Evolutionary conservation across 192 early-diverging fungal genomes (phyloP).

Genomic region (Cetraspora pellucida): DNA sequence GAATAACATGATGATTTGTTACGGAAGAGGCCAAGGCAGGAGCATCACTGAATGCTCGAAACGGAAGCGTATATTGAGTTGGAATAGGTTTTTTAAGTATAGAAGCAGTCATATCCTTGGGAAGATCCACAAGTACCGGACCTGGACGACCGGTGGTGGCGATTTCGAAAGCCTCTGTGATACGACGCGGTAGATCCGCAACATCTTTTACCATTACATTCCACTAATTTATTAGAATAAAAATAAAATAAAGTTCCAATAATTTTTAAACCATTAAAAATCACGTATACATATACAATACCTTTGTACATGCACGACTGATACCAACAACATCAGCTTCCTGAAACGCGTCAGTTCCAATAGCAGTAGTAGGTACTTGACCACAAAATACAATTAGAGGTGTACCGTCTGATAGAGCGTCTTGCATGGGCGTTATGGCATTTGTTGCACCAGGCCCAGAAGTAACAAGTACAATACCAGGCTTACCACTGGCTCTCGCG

Average conservation of each 20-base stretch:
- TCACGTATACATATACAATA: not conserved
- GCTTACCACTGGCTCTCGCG: slow-evolving; percentile 85
- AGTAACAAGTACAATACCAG: slow-evolving; percentile 79
- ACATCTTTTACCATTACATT: slow-evolving; percentile 98
- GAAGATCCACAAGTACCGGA: slow-evolving; percentile 96
- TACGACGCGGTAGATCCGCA: slow-evolving; percentile 92
- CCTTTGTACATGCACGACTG: slow-evolving; percentile 91
- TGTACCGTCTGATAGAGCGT: slow-evolving; percentile 91
- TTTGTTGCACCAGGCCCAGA: slow-evolving; percentile 98
- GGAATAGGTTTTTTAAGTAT: slow-evolving; percentile 85
- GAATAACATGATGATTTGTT: slow-evolving; percentile 51
- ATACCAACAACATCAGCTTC: slow-evolving; percentile 98
- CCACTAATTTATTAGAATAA: slow-evolving; percentile 56
- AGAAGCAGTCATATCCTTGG: slow-evolving; percentile 96
- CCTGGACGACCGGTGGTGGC: slow-evolving; percentile 94
- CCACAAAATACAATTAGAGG: slow-evolving; percentile 96
- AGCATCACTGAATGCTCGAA: slow-evolving; percentile 57
- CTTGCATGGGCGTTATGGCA: slow-evolving; percentile 96
- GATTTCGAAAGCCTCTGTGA: slow-evolving; percentile 98
- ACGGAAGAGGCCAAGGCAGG: slow-evolving; percentile 38
- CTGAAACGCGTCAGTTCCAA: slow-evolving; percentile 98
- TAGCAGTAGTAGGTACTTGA: slow-evolving; percentile 87
- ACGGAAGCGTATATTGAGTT: slow-evolving; percentile 69
- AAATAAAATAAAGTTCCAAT: not conserved
- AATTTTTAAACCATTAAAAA: not conserved